These are phyloP conservation scores for Luzula sylvatica DNA, from an alignment of 176 grass and related monocot genomes.

Conservation along the genomic window DNA sequence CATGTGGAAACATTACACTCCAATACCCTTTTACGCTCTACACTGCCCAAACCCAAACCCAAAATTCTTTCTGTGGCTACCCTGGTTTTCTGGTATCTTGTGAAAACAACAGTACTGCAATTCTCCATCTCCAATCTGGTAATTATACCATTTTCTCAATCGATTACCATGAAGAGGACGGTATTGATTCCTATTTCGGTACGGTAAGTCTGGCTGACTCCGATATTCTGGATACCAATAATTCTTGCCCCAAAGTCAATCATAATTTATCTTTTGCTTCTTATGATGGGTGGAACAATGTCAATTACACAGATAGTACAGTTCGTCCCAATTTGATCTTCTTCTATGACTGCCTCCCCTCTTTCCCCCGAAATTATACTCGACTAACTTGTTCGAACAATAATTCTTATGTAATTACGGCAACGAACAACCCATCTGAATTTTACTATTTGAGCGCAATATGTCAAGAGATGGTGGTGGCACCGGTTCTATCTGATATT, in stretches of 20 bases:
- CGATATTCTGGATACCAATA: not conserved
- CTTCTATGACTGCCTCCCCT: slow-evolving; percentile 18
- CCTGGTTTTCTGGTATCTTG: slow-evolving; percentile 30
- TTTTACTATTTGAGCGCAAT: not conserved
- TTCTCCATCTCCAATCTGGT: not conserved
- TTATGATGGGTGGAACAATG: slow-evolving; percentile 11
- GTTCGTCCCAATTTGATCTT: slow-evolving; percentile 21
- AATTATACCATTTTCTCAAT: no score
- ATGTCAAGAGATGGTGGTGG: slow-evolving; percentile 4
- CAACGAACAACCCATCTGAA: not conserved
- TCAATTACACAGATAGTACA: no score
- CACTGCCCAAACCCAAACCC: not conserved
- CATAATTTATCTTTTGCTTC: slow-evolving; percentile 15
- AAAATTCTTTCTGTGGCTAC: slow-evolving; percentile 24
- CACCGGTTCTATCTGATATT: slow-evolving; percentile 11
- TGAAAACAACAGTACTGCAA: not conserved
- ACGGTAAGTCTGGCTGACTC: slow-evolving; percentile 18
- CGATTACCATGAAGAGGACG: no score
- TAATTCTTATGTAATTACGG: not conserved
- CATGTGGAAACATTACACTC: not conserved
- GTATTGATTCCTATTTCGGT: no score
- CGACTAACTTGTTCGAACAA: not conserved
- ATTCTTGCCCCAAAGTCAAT: slow-evolving; percentile 12
- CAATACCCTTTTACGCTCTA: slow-evolving; percentile 1
- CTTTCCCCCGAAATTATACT: no score